These are phyloP conservation scores for Cercophora newfieldiana DNA, from an alignment of 495 filamentous ascomycete genomes.

Conservation along the genomic window DNA sequence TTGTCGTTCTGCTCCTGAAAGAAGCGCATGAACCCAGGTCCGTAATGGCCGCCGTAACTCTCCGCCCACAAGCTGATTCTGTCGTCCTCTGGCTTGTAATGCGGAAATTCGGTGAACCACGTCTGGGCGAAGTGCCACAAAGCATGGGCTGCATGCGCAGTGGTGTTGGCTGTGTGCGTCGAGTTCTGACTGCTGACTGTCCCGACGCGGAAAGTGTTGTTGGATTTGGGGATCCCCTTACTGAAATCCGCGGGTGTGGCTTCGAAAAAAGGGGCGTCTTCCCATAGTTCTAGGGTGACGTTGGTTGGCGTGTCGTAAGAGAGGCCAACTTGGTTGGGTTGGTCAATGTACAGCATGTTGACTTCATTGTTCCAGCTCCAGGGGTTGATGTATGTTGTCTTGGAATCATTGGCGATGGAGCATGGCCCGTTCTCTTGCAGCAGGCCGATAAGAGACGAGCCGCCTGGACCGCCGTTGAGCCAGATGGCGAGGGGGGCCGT, in stretches of 20 bases:
- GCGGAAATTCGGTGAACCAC: constrained; percentile 59
- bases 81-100: constrained; percentile 49
- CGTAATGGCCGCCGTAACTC: constrained; percentile 62
- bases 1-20: constrained; percentile 60
- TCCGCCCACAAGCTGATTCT: constrained; percentile 60
- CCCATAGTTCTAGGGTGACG: constrained; percentile 36
- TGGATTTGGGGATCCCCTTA: constrained; percentile 24
- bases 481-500: constrained; percentile 62
- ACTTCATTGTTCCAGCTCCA: constrained; percentile 67
- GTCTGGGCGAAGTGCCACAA: constrained; percentile 69
- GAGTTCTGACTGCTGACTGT: constrained; percentile 54
- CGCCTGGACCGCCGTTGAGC: constrained; percentile 64
- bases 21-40: constrained; percentile 56
- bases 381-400: constrained; percentile 35
- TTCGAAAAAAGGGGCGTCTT: constrained; percentile 17
- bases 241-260: constrained; percentile 26
- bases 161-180: constrained; percentile 58
- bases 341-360: constrained; percentile 72
- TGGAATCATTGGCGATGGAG: constrained; percentile 46
- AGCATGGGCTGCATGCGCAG: constrained; percentile 57
- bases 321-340: constrained; percentile 56
- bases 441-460: constrained; percentile 59
- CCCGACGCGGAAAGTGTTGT: constrained; percentile 54
- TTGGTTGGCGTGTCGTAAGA: constrained; percentile 50
- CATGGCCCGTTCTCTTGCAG: constrained; percentile 58